These are phyloP conservation scores for Coffea canephora DNA, from an alignment of 257 asterid species.

Conservation along the genomic window DNA sequence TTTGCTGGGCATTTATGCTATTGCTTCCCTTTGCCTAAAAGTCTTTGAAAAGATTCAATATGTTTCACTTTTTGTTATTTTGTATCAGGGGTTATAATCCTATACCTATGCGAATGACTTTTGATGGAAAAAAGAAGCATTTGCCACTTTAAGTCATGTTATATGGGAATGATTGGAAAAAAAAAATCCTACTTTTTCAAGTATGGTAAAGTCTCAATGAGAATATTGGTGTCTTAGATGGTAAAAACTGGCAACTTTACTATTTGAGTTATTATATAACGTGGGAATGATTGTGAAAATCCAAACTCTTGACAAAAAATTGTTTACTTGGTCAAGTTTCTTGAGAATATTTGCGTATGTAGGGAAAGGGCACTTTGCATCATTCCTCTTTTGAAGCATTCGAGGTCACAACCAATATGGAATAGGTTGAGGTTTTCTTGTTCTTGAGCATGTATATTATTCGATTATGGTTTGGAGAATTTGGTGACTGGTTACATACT, in stretches of 20 bases:
- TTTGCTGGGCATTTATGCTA: slow-evolving; percentile 23
- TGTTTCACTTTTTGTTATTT: slow-evolving; percentile 27
- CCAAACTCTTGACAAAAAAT: neutral
- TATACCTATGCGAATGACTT: slow-evolving; percentile 10
- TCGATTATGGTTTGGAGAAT: slow-evolving; percentile 9
- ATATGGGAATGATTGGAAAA: slow-evolving; percentile 16
- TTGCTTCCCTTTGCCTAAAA: slow-evolving; percentile 19
- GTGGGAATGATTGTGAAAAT: slow-evolving; percentile 17
- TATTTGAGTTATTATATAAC: neutral
- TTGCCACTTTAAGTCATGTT: slow-evolving; percentile 25
- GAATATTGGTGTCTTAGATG: slow-evolving; percentile 14
- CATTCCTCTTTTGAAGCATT: slow-evolving; percentile 21
- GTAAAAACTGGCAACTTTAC: neutral
- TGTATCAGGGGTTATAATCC: slow-evolving; percentile 13
- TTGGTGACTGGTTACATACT: slow-evolving; percentile 1
- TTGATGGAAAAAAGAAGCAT: slow-evolving; percentile 5
- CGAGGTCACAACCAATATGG: slow-evolving; percentile 8
- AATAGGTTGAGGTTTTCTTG: slow-evolving; percentile 11
- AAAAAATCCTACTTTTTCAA: slow-evolving; percentile 1
- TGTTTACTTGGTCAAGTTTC: slow-evolving; percentile 11
- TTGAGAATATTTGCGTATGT: slow-evolving; percentile 10
- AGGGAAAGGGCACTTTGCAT: slow-evolving; percentile 19
- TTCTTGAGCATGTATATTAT: slow-evolving; percentile 8
- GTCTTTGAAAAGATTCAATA: slow-evolving; percentile 36
- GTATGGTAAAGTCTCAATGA: slow-evolving; percentile 9